Base-by-base conservation (phyloP, 257 asterid genomes). In the Petrea volubilis region DNA sequence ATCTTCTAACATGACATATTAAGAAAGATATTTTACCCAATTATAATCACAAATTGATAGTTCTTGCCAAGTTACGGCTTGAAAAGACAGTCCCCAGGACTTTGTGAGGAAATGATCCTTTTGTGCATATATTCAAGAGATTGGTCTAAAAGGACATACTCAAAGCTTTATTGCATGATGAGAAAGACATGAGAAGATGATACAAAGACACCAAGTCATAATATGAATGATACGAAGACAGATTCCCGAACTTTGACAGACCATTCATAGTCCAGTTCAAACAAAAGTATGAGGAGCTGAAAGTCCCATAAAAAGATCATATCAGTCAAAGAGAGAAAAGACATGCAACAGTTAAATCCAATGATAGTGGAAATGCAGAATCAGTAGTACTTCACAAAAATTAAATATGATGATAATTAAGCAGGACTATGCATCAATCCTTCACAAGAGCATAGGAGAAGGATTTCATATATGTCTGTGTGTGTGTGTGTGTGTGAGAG, bases 211-310 rank as follows among this genome's bases (percentile, higher is more conserved):
- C 23, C 13, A 29, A 51, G 24, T 28, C 23, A 33, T 0, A 43
- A 40, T 41, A 9, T 14, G 56, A 51, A 71, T 60, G 27, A 29
- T 50, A 57, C 2, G 58, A 63, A 4, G 20, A 62, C 68, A 40
- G 34, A 58, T 57, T 51, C 56, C 29, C 40, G 36, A 40, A 31
- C 40, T 34, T 41, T 64, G 43, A 71, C 40, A 20, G 41, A 38
- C 57, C n/a, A 36, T 52, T 38, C 21, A 61, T 36, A 41, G 72
- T 76, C 63, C 71, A 60, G 27, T 50, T 15, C 27, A 43, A 43
- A 63, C 33, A 63, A 21, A 63, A 41, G 34, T 27, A 29, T 21
- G 51, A 60, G 33, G 18, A 27, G n/a, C 36, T 53, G 27, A 63
- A 13, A 21, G 3, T 7, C 63, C 41, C 15, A 68, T 57, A 17